A percentile compares a stretch with the other conserved stretches of the same genome.
Conservation (phyloP, 352 stramenopile species). For the Pythium brachiatum region DNA sequence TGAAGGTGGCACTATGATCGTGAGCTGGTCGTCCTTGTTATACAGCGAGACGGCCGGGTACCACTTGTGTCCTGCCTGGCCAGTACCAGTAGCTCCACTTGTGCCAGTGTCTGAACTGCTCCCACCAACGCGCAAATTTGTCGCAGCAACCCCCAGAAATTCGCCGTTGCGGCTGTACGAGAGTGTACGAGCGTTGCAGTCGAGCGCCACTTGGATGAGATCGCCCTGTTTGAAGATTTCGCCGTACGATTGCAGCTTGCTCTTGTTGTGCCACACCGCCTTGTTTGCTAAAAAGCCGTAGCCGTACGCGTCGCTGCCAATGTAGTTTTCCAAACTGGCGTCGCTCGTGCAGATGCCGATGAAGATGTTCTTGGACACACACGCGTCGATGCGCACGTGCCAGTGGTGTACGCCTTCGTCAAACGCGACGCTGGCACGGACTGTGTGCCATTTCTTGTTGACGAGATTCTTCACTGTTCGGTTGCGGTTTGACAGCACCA, state of each 20-base stretch:
- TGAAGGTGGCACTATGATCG: conserved; percentile 45
- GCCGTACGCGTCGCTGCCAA: conserved; percentile 84
- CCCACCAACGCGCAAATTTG: conserved; percentile 44
- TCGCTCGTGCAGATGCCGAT: conserved; percentile 78
- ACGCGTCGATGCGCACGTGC: conserved; percentile 87
- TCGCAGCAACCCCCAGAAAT: conserved; percentile 79
- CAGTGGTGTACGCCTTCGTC: conserved; percentile 81
- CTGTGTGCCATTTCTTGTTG: conserved; percentile 91
- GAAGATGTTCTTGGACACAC: conserved; percentile 92
- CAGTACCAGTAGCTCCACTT: neutral
- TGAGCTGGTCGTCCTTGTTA: conserved; percentile 90
- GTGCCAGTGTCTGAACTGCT: neutral
- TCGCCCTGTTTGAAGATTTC: conserved; percentile 92
- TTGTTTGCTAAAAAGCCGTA: conserved; percentile 92
- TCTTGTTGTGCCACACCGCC: conserved; percentile 92
- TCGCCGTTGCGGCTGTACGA: conserved; percentile 86
- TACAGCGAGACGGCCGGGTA: conserved; percentile 91
- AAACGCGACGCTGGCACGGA: conserved; percentile 67
- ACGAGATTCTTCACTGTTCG: conserved; percentile 79
- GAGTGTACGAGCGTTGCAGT: conserved; percentile 80
- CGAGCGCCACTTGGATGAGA: conserved; percentile 76
- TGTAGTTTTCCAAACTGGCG: conserved; percentile 85
- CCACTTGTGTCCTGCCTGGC: conserved; percentile 42
- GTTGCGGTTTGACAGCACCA: conserved; percentile 70
- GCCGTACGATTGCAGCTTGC: conserved; percentile 84